Percentiles rank a stretch among this genome's conserved stretches.
Conservation (phyloP, 441 rosid species). For the Flueggea neowawraea region DNA sequence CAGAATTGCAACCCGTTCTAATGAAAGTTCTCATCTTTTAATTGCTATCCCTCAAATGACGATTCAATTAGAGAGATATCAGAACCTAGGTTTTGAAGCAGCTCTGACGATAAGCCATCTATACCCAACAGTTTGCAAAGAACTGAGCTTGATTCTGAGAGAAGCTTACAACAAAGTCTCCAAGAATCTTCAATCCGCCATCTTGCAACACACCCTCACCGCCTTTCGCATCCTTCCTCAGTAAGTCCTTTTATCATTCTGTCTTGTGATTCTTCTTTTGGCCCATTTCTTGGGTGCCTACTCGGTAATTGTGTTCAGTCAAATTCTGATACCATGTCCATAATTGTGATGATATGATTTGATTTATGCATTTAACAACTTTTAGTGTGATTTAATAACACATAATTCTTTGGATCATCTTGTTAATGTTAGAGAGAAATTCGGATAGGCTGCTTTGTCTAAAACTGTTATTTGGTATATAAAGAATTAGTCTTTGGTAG, state of each 20-base stretch:
- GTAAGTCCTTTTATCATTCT: constrained; percentile 28
- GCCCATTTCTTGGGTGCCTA: constrained; percentile 6
- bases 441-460: too few species aligned
- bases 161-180: constrained; percentile 51
- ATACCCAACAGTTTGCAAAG: constrained; percentile 70
- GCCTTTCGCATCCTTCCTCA: constrained; percentile 76
- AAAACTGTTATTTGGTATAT: too few species aligned
- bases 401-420: too few species aligned
- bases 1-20: too few species aligned
- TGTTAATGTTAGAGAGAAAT: too few species aligned
- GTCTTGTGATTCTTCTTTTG: not conserved
- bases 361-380: too few species aligned
- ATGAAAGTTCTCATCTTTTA: not conserved
- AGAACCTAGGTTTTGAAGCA: constrained; percentile 41
- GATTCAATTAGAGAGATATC: constrained; percentile 45
- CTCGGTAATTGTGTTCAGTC: not conserved
- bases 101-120: constrained; percentile 40
- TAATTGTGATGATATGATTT: too few species aligned
- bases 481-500: too few species aligned
- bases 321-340: too few species aligned
- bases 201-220: constrained; percentile 62
- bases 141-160: constrained; percentile 55
- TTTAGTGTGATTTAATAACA: too few species aligned
- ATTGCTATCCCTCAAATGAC: constrained; percentile 26
- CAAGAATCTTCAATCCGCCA: constrained; percentile 53